Evolutionary conservation across 2,329 filamentous ascomycete genomes (phyloP).

Genomic region (Alternaria solani): DNA sequence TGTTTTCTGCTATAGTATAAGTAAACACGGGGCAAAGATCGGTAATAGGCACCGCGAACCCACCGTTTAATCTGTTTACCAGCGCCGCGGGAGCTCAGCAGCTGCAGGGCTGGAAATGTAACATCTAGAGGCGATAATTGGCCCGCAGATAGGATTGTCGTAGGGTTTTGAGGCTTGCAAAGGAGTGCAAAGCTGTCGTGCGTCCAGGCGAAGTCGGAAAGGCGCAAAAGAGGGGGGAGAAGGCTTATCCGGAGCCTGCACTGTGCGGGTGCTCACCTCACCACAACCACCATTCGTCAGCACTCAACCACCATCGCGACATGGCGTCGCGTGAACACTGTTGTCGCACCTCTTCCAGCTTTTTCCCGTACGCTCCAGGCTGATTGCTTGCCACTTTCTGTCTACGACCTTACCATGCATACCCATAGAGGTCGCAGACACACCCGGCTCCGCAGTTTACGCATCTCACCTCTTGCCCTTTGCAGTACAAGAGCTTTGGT

Average conservation of each 20-base stretch:
- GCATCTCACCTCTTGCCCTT: neutral
- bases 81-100: slow-evolving; percentile 7
- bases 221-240: slow-evolving; percentile 17
- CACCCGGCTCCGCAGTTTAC: slow-evolving; percentile 2
- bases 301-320: slow-evolving; percentile 16
- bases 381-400: neutral
- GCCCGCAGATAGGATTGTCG: neutral
- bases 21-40: slow-evolving; percentile 5
- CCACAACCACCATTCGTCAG: slow-evolving; percentile 1
- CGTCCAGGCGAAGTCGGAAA: slow-evolving; percentile 4
- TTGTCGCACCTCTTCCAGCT: neutral
- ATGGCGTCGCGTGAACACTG: slow-evolving; percentile 15
- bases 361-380: slow-evolving; percentile 10
- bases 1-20: slow-evolving; percentile 3
- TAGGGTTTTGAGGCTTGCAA: neutral
- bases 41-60: slow-evolving; percentile 3
- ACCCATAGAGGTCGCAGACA: slow-evolving; percentile 1
- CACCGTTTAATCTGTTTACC: slow-evolving; percentile 9
- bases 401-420: slow-evolving; percentile 12
- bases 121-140: neutral
- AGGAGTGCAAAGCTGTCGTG: slow-evolving; percentile 10
- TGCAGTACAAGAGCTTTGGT: neutral
- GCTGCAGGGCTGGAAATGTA: neutral
- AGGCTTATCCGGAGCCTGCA: slow-evolving; percentile 19
- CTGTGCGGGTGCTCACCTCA: neutral